Percentiles rank a stretch among this genome's conserved stretches.
Conservation (phyloP, 2,329 filamentous ascomycete species). For the Fusarium dimerum region DNA sequence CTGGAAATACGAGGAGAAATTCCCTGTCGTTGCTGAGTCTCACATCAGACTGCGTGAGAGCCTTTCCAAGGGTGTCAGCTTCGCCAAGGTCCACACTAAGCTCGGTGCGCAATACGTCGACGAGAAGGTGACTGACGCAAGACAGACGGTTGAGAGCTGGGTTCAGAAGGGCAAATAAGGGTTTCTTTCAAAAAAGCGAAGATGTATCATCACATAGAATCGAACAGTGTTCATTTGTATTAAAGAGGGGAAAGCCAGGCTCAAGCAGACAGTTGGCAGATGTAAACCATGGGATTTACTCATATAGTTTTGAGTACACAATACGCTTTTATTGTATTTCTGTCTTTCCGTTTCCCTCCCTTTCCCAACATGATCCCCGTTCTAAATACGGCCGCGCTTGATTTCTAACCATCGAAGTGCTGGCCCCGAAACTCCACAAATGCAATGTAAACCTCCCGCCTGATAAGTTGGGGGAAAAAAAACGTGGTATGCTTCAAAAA, state of each 20-base stretch:
- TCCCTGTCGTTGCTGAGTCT: constrained; percentile 79
- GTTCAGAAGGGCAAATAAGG: constrained; percentile 82
- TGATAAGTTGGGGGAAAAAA: constrained; percentile 5
- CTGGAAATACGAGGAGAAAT: constrained; percentile 91
- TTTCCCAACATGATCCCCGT: too few species aligned
- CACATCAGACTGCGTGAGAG: constrained; percentile 73
- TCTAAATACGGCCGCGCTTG: constrained; percentile 1
- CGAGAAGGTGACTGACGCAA: constrained; percentile 74
- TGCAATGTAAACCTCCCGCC: constrained; percentile 10
- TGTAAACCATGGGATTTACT: not conserved
- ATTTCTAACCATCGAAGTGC: constrained; percentile 5
- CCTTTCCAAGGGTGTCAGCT: constrained; percentile 68
- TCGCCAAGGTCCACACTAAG: constrained; percentile 72
- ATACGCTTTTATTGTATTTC: too few species aligned
- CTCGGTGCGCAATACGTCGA: constrained; percentile 73
- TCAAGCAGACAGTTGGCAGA: not conserved
- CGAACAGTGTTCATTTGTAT: constrained; percentile 36
- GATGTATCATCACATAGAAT: constrained; percentile 42
- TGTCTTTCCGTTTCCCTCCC: too few species aligned
- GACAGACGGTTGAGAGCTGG: constrained; percentile 82
- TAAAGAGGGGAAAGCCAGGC: constrained; percentile 8
- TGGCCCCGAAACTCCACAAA: constrained; percentile 23
- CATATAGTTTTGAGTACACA: not conserved
- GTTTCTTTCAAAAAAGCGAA: constrained; percentile 22
- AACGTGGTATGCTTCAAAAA: not conserved